phyloP scores from a whole-genome alignment of 768 basidiomycete genomes.

The Lenzites betulinus region DNA sequence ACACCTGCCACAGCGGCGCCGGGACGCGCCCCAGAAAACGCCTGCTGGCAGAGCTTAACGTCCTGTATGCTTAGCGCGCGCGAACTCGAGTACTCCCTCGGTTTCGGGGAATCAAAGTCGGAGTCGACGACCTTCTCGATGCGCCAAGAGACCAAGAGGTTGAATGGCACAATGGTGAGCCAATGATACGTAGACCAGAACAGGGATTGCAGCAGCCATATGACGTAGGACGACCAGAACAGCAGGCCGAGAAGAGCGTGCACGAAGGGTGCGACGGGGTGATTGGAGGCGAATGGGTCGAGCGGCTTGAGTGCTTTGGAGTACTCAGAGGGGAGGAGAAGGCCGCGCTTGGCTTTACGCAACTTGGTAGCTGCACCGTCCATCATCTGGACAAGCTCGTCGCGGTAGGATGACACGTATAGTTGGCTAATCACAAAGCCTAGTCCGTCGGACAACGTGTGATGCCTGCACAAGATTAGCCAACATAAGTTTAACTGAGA shows the following conservation, averaged over 20 bases:
- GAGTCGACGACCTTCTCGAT: constrained; percentile 27
- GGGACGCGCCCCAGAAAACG: constrained; percentile 25
- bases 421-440: constrained; percentile 30
- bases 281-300: constrained; percentile 17
- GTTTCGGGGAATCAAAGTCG: constrained; percentile 8
- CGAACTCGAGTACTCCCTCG: constrained; percentile 25
- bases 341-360: constrained; percentile 16
- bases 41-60: constrained; percentile 26
- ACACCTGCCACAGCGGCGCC: constrained; percentile 22
- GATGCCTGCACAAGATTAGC: constrained; percentile 19
- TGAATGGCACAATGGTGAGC: constrained; percentile 13
- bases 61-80: constrained; percentile 25
- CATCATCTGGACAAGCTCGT: constrained; percentile 24
- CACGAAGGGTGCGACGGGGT: constrained; percentile 17
- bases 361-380: constrained; percentile 7
- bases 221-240: constrained; percentile 19
- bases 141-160: constrained; percentile 28
- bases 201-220: constrained; percentile 9
- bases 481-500: not conserved
- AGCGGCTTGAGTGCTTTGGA: constrained; percentile 17
- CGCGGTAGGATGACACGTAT: constrained; percentile 27
- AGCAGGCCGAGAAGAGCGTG: constrained; percentile 16
- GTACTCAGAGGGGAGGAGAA: constrained; percentile 24
- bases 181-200: constrained; percentile 24
- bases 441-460: constrained; percentile 28